phyloP scores from a whole-genome alignment of 1,284 basidiomycete genomes.

The Erythrobasidium hasegawianum region DNA sequence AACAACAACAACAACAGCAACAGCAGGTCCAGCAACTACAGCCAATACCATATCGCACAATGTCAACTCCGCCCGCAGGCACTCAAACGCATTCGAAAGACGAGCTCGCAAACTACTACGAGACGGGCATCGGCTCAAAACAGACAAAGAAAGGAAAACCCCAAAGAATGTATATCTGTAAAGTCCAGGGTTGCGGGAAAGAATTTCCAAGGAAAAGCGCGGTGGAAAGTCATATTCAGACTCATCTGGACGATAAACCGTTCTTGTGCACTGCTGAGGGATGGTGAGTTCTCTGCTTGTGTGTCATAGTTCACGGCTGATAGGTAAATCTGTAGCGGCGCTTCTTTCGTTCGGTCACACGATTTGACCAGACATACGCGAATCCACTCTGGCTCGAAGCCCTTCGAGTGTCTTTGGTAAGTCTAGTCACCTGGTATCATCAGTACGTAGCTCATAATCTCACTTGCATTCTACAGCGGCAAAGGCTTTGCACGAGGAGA shows the following conservation, averaged over 20 bases:
- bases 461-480: conserved; percentile 45
- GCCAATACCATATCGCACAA: conserved; percentile 15
- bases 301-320: neutral
- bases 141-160: conserved; percentile 35
- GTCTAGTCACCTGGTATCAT: conserved; percentile 31
- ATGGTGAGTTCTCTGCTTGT: conserved; percentile 43
- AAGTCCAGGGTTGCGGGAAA: conserved; percentile 51
- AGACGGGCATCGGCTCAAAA: conserved; percentile 10
- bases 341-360: conserved; percentile 52
- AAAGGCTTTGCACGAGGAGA: conserved; percentile 54
- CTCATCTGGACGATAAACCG: conserved; percentile 55
- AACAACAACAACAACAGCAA: conserved; percentile 12
- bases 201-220: conserved; percentile 53
- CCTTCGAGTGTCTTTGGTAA: conserved; percentile 52
- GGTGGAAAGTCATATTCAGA: conserved; percentile 54
- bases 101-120: conserved; percentile 30
- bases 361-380: conserved; percentile 52
- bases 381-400: conserved; percentile 52
- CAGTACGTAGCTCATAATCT: neutral
- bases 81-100: conserved; percentile 9
- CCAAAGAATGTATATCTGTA: conserved; percentile 48
- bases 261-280: conserved; percentile 50
- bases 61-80: neutral
- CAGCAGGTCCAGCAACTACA: neutral
- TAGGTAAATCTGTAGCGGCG: conserved; percentile 31